Base-by-base conservation (phyloP, 1,284 basidiomycete genomes). In the Cutaneotrichosporon sp. region DNA sequence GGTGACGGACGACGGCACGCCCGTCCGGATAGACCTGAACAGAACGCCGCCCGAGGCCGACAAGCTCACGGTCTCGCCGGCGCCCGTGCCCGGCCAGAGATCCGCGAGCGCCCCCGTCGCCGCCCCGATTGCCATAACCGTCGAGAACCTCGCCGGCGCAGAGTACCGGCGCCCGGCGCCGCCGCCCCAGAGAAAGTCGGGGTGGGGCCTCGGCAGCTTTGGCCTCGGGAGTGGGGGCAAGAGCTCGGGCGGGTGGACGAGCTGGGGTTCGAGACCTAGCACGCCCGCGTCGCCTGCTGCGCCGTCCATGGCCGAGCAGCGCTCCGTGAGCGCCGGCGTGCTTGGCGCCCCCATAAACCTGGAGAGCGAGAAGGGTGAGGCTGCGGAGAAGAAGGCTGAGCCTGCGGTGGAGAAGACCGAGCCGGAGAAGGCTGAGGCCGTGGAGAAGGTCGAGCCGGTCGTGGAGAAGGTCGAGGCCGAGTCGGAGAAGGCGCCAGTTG, bases 1-100 rank as follows among this genome's bases (percentile, higher is more conserved):
- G 27, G 29, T 29, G 29, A 9, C 53, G 18, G 13, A 24, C 46
- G 31, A 29, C 46, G 61, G 29, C 25, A 43, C 18, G 45, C 49
- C 58, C 0, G 24, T 54, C 18, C 45, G 24, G 22, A 50, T 59
- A 33, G 57, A 59, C 50, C 38, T 59, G 57, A 59, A 27, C 57
- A 18, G 42, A 3, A 52, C 50, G 29, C 50, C 57, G 42, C 58
- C 54, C 29, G 58, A 60, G 33, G 58, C 58, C 11, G 54, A 60
- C 54, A 55, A 43, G 42, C 63, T 61, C 4, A 61, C 63, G 8
- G 27, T 64, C 22, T 61, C 66, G 29, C 60, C 66, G 3, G 57
- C 50, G 51, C 56, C 56, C 11, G 36, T 25, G 4, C 25, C n/a
- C 13, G 11, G 43, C n/a, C 55, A 57, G 55, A 46, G 42, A 4